A percentile compares a stretch with the other conserved stretches of the same genome.
These are phyloP conservation scores for Trametes meyenii DNA, from an alignment of 768 basidiomycete genomes.

Conservation along the genomic window DNA sequence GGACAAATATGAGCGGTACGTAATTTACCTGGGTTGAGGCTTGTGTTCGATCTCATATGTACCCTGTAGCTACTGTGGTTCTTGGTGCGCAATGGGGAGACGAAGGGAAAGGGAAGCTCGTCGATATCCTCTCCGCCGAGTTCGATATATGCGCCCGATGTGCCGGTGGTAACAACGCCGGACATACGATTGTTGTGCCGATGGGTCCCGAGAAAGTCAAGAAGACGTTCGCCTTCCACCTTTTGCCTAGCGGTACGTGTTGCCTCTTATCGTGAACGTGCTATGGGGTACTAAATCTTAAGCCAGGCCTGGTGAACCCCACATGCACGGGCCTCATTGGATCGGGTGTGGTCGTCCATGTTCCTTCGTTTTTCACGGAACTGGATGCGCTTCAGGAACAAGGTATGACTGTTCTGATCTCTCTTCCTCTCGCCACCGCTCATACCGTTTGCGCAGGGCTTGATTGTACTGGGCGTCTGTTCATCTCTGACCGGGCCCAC, in stretches of 20 bases:
- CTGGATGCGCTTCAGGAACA: conserved; percentile 82
- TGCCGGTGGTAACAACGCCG: conserved; percentile 98
- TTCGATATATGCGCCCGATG: conserved; percentile 93
- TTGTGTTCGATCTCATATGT: neutral
- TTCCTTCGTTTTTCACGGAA: conserved; percentile 94
- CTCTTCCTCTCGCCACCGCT: neutral
- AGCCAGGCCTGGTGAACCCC: conserved; percentile 76
- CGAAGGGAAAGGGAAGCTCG: conserved; percentile 94
- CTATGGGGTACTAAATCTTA: neutral
- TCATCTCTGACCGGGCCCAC: conserved; percentile 95
- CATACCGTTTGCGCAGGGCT: conserved; percentile 56
- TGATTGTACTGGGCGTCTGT: conserved; percentile 79
- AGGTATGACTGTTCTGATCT: conserved; percentile 52
- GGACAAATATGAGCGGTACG: conserved; percentile 9
- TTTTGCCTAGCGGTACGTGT: conserved; percentile 84
- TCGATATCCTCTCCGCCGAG: conserved; percentile 91
- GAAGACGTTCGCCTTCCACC: conserved; percentile 93
- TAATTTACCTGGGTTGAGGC: neutral
- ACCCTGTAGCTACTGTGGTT: conserved; percentile 64
- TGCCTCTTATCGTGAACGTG: neutral
- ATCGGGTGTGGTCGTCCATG: conserved; percentile 92
- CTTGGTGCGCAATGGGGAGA: conserved; percentile 92
- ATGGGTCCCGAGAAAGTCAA: conserved; percentile 66
- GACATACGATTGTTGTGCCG: conserved; percentile 94
- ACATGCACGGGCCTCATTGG: conserved; percentile 87